phyloP scores from a whole-genome alignment of 179 eudicot genomes.

The Actinidia chinensis region DNA sequence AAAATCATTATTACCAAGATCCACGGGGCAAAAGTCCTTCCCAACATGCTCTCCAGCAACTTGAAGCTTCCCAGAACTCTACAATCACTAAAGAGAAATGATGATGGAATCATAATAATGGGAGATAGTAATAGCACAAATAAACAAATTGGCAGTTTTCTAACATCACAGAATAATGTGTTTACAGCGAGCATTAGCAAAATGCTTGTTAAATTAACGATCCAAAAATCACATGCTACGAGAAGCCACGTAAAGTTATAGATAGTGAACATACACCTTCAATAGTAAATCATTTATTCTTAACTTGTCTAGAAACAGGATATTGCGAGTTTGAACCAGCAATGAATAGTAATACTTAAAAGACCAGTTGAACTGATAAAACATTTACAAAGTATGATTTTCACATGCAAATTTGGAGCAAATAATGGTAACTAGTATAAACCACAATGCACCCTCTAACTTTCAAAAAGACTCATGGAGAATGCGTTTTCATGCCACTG shows the following conservation, averaged over 20 bases:
- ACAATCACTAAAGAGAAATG: slow-evolving; percentile 6
- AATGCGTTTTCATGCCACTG: background rate
- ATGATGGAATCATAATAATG: background rate
- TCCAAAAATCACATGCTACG: background rate
- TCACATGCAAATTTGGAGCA: background rate
- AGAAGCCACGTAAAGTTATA: background rate
- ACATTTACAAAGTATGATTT: background rate
- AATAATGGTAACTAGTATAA: background rate
- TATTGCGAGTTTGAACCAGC: background rate
- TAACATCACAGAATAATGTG: background rate
- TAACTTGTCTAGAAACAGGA: background rate
- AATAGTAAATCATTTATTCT: background rate
- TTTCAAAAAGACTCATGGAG: background rate
- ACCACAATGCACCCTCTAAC: background rate
- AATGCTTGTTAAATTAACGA: background rate
- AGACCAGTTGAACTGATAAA: background rate
- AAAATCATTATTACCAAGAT: slow-evolving; percentile 58
- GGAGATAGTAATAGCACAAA: background rate
- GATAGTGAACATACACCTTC: background rate
- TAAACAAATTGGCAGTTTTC: background rate
- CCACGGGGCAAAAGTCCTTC: slow-evolving; percentile 99
- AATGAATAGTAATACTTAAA: background rate
- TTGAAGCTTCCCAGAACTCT: slow-evolving; percentile 99
- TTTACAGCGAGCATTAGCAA: background rate
- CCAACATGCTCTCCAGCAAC: slow-evolving; percentile 94